Evolutionary conservation across 805 yeast genomes (phyloP).

Genomic region (Wickerhamiella lipophila): DNA sequence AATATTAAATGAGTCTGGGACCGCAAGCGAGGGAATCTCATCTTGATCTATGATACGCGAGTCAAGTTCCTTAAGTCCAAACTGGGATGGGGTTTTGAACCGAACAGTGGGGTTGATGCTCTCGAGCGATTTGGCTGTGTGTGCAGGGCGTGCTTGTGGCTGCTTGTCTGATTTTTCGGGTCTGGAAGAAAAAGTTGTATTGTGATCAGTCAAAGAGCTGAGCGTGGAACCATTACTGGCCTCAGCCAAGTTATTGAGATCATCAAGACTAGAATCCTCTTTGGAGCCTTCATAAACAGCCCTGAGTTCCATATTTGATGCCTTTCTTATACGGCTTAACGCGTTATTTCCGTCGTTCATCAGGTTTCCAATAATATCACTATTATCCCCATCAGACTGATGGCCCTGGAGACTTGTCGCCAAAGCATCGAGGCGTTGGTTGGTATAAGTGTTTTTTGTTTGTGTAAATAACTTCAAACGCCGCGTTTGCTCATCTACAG

Average conservation of each 20-base stretch:
- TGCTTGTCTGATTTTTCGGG: too few relatives aligned
- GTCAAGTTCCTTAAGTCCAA: neutral
- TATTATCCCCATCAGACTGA: slow-evolving; percentile 1
- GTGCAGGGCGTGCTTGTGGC: neutral
- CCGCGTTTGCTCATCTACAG: slow-evolving; percentile 12
- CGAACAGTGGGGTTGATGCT: slow-evolving; percentile 5
- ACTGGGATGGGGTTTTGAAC: slow-evolving; percentile 4
- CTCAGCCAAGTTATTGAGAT: slow-evolving; percentile 10
- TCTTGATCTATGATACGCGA: neutral
- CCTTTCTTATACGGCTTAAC: slow-evolving; percentile 12
- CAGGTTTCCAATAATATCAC: slow-evolving; percentile 11
- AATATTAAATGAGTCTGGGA: neutral
- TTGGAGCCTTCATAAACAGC: neutral
- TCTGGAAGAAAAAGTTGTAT: neutral
- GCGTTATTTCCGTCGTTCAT: slow-evolving; percentile 12
- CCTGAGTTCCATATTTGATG: slow-evolving; percentile 9
- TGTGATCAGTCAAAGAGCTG: slow-evolving; percentile 4
- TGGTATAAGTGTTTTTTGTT: slow-evolving; percentile 21
- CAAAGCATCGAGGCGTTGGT: slow-evolving; percentile 19
- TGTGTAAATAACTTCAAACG: slow-evolving; percentile 20
- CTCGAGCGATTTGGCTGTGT: neutral
- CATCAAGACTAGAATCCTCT: slow-evolving; percentile 13
- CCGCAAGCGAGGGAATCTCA: slow-evolving; percentile 6
- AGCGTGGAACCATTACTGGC: slow-evolving; percentile 14
- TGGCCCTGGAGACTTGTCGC: slow-evolving; percentile 17